These are phyloP conservation scores for Alloteropsis semialata DNA, from an alignment of 176 grass and related monocot genomes.

Conservation along the genomic window DNA sequence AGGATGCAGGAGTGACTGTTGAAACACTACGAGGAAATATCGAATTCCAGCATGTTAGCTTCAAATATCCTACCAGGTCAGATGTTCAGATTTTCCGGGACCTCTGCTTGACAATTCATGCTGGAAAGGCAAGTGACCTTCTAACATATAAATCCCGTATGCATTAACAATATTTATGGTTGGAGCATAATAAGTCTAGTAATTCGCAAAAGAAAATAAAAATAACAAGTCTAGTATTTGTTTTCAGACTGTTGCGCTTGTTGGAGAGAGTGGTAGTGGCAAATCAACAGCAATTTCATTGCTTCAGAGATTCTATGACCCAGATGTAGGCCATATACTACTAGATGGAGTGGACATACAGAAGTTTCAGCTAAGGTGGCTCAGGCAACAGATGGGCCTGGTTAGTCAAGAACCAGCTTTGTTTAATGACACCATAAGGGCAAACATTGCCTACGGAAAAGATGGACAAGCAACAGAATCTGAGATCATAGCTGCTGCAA, in stretches of 20 bases:
- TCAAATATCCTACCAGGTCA: conserved; percentile 85
- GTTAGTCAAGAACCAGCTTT: conserved; percentile 96
- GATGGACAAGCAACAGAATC: conserved; percentile 77
- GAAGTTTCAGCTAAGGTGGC: conserved; percentile 87
- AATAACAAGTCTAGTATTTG: conserved; percentile 38
- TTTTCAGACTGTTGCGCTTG: conserved; percentile 84
- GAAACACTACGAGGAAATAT: conserved; percentile 74
- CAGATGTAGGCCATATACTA: conserved; percentile 78
- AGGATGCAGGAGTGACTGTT: conserved; percentile 57
- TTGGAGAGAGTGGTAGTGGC: conserved; percentile 94
- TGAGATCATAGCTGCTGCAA: conserved; percentile 70
- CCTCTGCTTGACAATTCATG: conserved; percentile 78
- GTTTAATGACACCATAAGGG: conserved; percentile 83
- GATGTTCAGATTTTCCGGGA: conserved; percentile 97
- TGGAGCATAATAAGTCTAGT: conserved; percentile 32
- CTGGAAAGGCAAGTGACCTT: conserved; percentile 64
- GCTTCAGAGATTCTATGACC: conserved; percentile 88
- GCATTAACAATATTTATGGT: not conserved
- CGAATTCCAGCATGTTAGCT: conserved; percentile 80
- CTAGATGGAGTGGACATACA: conserved; percentile 88
- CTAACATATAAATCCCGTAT: not conserved
- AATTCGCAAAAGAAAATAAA: no score
- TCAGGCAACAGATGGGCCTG: conserved; percentile 95
- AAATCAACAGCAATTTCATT: conserved; percentile 92
- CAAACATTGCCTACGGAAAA: conserved; percentile 96